Evolutionary conservation across 2,329 filamentous ascomycete species (phyloP), one percentile per base, ranked within the genome.

Genomic region (Sporothrix brunneoviolacea): DNA sequence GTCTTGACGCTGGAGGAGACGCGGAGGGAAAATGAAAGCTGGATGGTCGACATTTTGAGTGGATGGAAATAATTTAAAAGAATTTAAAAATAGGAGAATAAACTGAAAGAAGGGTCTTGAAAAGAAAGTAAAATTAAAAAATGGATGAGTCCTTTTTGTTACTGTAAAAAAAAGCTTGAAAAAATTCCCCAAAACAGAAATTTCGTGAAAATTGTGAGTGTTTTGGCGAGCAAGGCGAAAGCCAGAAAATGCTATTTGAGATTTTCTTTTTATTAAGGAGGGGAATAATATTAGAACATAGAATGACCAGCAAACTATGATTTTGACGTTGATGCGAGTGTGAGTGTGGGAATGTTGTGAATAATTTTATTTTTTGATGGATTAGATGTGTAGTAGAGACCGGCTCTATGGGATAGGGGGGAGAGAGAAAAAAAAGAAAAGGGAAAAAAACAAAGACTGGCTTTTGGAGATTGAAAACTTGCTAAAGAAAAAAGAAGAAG

Each of bases 1-100:
- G 91, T 91, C 83, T 96, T 95, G 80, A 94, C 89, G 74, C 90
- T 89, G 67, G 88, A 83, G 66, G 91, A 95, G 69, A 94, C 94
- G 76, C 91, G 89, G 70, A 97, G 88, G 70, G 86, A 85, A 76
- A 97, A 97, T 67, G 90, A 91, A 61, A 95, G 84, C 75, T 96
- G 91, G 72, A 93, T 83, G 68, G 89, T 77, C 71, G 91, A 84
- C 89, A 95, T 95, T 75, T 67, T 83, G 69, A 65, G 63, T n/a
- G 65, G 22, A 27, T 30, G 28, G n/a, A 35, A 35, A 35, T 61
- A 60, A 62, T 66, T 64, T 60, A 55, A 60, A 61, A 61, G 65
- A 67, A 19, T 30, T n/a, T 57, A 57, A 58, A 64, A 70, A 65
- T 27, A n/a, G 9, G 24, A 64, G 67, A 67, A 62, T 61, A 62